Base-by-base conservation (phyloP, 306 rosid genomes). In the Glycine tomentella region DNA sequence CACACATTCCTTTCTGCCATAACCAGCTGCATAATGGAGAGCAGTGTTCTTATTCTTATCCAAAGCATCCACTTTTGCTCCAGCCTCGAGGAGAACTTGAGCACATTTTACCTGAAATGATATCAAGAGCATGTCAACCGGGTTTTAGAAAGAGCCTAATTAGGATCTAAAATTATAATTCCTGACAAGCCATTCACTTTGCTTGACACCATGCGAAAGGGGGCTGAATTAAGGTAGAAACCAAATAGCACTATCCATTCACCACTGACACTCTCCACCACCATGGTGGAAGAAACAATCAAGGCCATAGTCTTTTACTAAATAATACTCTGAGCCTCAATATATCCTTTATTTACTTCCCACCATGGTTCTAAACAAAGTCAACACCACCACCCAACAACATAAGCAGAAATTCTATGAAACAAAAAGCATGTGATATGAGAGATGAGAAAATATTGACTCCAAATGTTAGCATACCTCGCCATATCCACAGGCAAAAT, bases 11-110 rank as follows among this genome's bases (percentile, higher is more conserved):
- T 93, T 92, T 89, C 99, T 84, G 49, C 99, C 99, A 66, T 96
- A 96, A 83, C 99, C 99, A 36, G 97, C 98, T n/a, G 99, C 99
- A 38, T 96, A 96, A 86, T 96, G 99, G 83, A 96, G 97, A 1
- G 99, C 99, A 0, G 98, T 96, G 90, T 96, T 96, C 82, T 96
- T 96, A 48, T 96, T 96, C 87, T 87, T 93, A 81, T 96, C 99
- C 86, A 96, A 90, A 76, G 99, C 94, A 83, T 96, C 97, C 58
- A 93, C 99, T 67, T 87, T 90, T 4, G 97, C 99, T 69, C 99
- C 98, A 76, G 99, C 97, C 82, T 96, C 99, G 4, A 96, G 92
- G 68, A 96, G 99, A 73, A 84, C 80, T 88, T 90, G 99, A n/a
- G 96, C 97, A 84, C 99, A 96, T 86, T 92, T 92, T 64, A 88